Evolutionary conservation across 2,329 filamentous ascomycete species (phyloP).

Genomic region (Trichophyton mentagrophytes): DNA sequence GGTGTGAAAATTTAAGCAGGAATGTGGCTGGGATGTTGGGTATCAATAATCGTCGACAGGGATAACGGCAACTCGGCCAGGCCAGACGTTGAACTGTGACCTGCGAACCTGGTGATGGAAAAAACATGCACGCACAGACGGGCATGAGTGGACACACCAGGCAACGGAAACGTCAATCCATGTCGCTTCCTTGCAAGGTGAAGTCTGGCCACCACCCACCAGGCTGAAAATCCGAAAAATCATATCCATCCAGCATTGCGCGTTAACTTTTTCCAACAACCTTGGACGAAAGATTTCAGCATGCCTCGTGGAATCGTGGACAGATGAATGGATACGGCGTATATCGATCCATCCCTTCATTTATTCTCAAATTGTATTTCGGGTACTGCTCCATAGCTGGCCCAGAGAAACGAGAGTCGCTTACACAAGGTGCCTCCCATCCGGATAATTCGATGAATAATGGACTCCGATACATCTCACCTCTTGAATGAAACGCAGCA

Average conservation of each 20-base stretch:
- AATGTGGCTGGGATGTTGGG: constrained; percentile 1
- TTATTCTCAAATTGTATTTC: not conserved
- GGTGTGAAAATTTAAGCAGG: not conserved
- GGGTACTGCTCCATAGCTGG: not conserved
- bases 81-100: not conserved
- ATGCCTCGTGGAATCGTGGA: not conserved
- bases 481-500: not conserved
- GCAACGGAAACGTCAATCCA: not conserved
- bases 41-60: constrained; percentile 1
- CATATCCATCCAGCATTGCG: not conserved
- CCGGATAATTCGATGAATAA: not conserved
- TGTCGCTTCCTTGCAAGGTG: not conserved
- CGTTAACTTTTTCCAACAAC: not conserved
- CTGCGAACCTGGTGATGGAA: not conserved
- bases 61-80: not conserved
- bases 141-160: not conserved
- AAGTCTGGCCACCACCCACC: not conserved
- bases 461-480: not conserved
- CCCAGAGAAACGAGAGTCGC: not conserved
- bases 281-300: not conserved
- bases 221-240: not conserved
- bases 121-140: not conserved
- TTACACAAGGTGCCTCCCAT: not conserved
- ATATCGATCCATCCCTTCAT: not conserved
- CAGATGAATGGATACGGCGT: not conserved